Percentiles rank a stretch among this genome's conserved stretches.
These are phyloP conservation scores for Pseudoneurospora amorphoporcata DNA, from an alignment of 495 filamentous ascomycete genomes.

Conservation along the genomic window DNA sequence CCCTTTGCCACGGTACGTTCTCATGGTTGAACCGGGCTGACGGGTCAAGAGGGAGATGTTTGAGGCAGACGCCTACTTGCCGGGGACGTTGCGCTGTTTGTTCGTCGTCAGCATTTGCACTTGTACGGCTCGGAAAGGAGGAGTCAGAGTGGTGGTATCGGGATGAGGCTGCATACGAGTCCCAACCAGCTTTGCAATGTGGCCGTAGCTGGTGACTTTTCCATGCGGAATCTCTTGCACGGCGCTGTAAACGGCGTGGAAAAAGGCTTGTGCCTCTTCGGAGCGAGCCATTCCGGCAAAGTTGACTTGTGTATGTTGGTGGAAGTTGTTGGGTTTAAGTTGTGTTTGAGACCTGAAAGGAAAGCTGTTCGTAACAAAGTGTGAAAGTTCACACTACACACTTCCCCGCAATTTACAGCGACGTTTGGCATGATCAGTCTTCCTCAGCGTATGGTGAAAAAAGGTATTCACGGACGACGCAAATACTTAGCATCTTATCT, in stretches of 20 bases:
- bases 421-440: neutral
- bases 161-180: slow-evolving; percentile 49
- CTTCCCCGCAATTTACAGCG: neutral
- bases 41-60: slow-evolving; percentile 56
- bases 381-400: neutral
- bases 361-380: neutral
- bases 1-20: slow-evolving; percentile 91
- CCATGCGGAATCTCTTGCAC: slow-evolving; percentile 77
- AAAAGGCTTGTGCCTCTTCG: slow-evolving; percentile 79
- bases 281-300: slow-evolving; percentile 50
- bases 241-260: slow-evolving; percentile 69
- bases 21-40: slow-evolving; percentile 48
- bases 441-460: too few relatives aligned
- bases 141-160: neutral
- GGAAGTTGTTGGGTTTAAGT: neutral
- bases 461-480: neutral
- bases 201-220: slow-evolving; percentile 78
- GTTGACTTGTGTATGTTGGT: neutral
- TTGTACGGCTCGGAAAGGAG: neutral
- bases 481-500: neutral
- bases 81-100: slow-evolving; percentile 53
- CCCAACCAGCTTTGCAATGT: slow-evolving; percentile 73
- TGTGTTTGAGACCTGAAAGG: neutral
- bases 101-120: neutral
- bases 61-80: slow-evolving; percentile 82